phyloP scores from a whole-genome alignment of 208 protist genomes.

The Blastocrithidia nonstop region DNA sequence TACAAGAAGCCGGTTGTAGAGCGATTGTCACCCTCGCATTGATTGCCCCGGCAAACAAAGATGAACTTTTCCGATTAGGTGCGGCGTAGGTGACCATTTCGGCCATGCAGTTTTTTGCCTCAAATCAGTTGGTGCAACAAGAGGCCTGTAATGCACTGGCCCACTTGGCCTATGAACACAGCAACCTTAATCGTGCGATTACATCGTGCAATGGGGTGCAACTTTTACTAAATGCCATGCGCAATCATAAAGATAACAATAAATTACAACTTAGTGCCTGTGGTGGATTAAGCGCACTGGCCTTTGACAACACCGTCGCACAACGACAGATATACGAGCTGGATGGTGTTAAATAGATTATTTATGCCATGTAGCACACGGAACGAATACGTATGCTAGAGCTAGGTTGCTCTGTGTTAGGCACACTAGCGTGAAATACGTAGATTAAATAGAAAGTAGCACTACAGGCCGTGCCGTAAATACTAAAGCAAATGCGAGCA shows the following conservation, averaged over 20 bases:
- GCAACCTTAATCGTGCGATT: conserved; percentile 60
- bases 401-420: conserved; percentile 81
- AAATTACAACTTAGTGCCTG: conserved; percentile 86
- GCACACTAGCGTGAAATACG: conserved; percentile 84
- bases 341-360: conserved; percentile 74
- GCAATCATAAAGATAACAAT: conserved; percentile 39
- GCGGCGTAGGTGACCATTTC: conserved; percentile 50
- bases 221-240: conserved; percentile 65
- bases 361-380: conserved; percentile 76
- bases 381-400: conserved; percentile 82
- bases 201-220: conserved; percentile 61
- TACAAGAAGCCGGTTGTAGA: conserved; percentile 84
- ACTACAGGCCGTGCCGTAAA: conserved; percentile 66
- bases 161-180: conserved; percentile 83
- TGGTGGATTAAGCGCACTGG: conserved; percentile 78
- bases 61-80: conserved; percentile 60
- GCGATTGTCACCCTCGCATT: conserved; percentile 81
- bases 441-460: conserved; percentile 81
- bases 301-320: conserved; percentile 81
- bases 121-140: conserved; percentile 70
- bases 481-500: conserved; percentile 70
- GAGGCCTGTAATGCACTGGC: conserved; percentile 85
- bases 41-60: conserved; percentile 67
- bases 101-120: conserved; percentile 62
- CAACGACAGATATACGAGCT: conserved; percentile 84